Evolutionary conservation across 805 yeast genomes (phyloP), one percentile per base, ranked within the genome.

Genomic region (Ascoidea rubescens): DNA sequence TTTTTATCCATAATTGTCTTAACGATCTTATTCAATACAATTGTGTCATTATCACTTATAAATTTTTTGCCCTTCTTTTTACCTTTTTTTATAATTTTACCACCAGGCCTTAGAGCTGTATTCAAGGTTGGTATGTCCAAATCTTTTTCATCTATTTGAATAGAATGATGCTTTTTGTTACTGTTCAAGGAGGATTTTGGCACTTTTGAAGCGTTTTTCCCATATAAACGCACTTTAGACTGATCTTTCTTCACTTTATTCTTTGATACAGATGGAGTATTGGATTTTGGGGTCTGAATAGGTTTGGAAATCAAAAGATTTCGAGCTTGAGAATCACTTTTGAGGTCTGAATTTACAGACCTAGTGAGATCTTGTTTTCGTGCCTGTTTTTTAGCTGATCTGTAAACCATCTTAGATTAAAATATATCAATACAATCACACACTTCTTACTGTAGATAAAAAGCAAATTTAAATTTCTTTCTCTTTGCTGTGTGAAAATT

Each of bases 61-160:
- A 86, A 84, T 60, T 80, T 82, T 69, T 86, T 86, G 45, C 93
- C 93, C 64, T 90, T 90, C 43, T 37, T 37, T 69, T 91, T 91
- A 48, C 97, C 97, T 48, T 72, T 71, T 59, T 73, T 77, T 10
- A 8, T 14, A 60, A 80, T 81, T 55, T 78, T 80, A 50, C 84
- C 82, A 45, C 98, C 98, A 0, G 98, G 96, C 48, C 80, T 77
- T 42, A 90, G 75, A 4, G 96, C 87, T 57, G 78, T 83, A 65
- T 91, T 91, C 61, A 91, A 73, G 31, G 75, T 72, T 32, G 96
- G 97, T 43, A 90, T 70, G 47, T 84, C 80, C 45, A 90, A 71
- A 59, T 89, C 95, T 55, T 80, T 83, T 58, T 90, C 97, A 8
- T 80, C 72, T 61, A 82, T 87, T 12, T 54, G 57, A 44, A 58